phyloP scores from a whole-genome alignment of 768 basidiomycete species.

The Coprinopsis cinerea region DNA sequence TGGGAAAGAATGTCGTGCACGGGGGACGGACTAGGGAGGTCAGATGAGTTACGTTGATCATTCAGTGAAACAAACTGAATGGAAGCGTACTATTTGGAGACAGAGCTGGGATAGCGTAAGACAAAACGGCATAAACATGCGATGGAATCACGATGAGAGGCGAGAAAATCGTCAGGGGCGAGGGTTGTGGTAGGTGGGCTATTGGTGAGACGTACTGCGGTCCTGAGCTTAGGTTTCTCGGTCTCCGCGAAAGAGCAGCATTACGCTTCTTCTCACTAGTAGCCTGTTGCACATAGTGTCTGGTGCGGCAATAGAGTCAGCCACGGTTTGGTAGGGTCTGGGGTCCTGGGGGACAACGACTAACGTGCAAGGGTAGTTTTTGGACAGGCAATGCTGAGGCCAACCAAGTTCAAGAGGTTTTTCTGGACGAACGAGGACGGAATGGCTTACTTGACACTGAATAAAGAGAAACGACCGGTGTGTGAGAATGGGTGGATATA shows the following conservation, averaged over 20 bases:
- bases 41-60: neutral
- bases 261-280: constrained; percentile 80
- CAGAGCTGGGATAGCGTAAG: constrained; percentile 19
- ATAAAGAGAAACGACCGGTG: constrained; percentile 4
- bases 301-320: constrained; percentile 21
- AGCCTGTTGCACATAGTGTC: constrained; percentile 78
- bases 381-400: constrained; percentile 72
- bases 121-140: neutral
- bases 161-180: constrained; percentile 12
- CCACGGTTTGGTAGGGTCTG: constrained; percentile 10
- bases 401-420: constrained; percentile 6
- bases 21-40: constrained; percentile 19
- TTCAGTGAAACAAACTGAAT: neutral
- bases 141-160: constrained; percentile 4
- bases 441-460: constrained; percentile 59
- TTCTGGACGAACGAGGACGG: constrained; percentile 5
- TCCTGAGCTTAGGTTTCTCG: constrained; percentile 52
- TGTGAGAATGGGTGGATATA: constrained; percentile 1
- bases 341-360: constrained; percentile 18
- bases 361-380: constrained; percentile 91
- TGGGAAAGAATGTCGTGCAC: constrained; percentile 18
- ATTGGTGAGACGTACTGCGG: constrained; percentile 6
- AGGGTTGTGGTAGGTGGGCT: constrained; percentile 24
- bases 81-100: constrained; percentile 33
- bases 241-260: constrained; percentile 50